Evolutionary conservation across 371 early-diverging fungal genomes (phyloP), one percentile per base, ranked within the genome.

Genomic region (Choanephora cucurbitarum): DNA sequence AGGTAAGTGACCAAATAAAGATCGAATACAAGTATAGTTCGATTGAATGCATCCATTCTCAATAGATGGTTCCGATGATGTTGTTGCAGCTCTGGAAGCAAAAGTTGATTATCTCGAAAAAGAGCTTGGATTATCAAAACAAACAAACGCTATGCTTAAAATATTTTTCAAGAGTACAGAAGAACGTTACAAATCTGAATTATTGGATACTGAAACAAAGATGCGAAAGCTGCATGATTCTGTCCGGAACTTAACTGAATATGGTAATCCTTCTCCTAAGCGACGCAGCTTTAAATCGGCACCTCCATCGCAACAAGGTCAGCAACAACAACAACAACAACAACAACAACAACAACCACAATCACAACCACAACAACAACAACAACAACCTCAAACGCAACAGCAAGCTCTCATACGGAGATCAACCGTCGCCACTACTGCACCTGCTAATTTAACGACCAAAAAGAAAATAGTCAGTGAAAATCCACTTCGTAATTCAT

Each of bases 41-140:
- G n/a, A n/a, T n/a, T n/a, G n/a, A n/a, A n/a, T n/a, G n/a, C n/a
- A n/a, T n/a, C n/a, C n/a, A n/a, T n/a, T 23, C 5, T 47, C 10
- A 15, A 18, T 43, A 50, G 63, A 63, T 37, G 58, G 50, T 0
- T 37, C 53, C 14, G 63, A 48, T 61, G 61, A 66, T 37, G 39
- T 52, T 1, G 44, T 65, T 8, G 52, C 44, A 7, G 44, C 61
- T 0, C 41, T 66, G 14, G 66, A 66, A 42, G 66, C 66, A 48
- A 66, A 60, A 41, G 48, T 66, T 15, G 66, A 66, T 39, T 66
- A 60, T 7, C 61, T 66, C 5, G 66, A 66, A 41, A 66, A 66
- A 41, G 66, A 66, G 33, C 51, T 66, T 4, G 52, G 52, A 37
- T 39, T 66, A 24, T 56, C 66, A 21, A 60, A 53, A 32, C 66